These are phyloP conservation scores for Clitopilus passeckerianus DNA, from an alignment of 768 basidiomycete genomes.

Conservation along the genomic window DNA sequence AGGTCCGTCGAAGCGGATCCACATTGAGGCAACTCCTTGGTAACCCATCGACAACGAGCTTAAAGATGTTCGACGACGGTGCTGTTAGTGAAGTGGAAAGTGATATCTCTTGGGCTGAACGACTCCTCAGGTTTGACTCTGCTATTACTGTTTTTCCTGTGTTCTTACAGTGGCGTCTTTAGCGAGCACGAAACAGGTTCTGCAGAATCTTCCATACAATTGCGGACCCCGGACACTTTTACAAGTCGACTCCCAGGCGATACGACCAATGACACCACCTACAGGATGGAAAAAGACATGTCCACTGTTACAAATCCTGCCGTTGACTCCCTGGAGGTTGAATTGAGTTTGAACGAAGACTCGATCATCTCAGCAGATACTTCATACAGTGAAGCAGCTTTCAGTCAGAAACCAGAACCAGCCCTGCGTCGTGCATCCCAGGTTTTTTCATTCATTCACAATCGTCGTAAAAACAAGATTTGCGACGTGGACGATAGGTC, in stretches of 20 bases:
- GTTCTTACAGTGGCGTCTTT: neutral
- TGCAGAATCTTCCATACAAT: slow-evolving; percentile 41
- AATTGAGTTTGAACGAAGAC: slow-evolving; percentile 50
- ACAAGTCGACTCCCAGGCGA: slow-evolving; percentile 31
- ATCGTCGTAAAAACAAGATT: slow-evolving; percentile 21
- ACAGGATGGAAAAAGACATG: slow-evolving; percentile 20
- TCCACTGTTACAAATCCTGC: slow-evolving; percentile 36
- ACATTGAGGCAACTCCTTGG: slow-evolving; percentile 74
- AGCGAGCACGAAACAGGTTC: slow-evolving; percentile 43
- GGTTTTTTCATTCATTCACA: slow-evolving; percentile 68
- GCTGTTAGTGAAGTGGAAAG: slow-evolving; percentile 41
- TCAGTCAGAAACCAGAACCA: slow-evolving; percentile 32
- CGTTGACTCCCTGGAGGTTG: slow-evolving; percentile 75
- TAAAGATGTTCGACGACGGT: slow-evolving; percentile 17
- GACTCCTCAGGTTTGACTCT: slow-evolving; percentile 53
- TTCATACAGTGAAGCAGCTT: slow-evolving; percentile 32
- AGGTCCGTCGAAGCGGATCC: slow-evolving; percentile 59
- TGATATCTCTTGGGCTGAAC: slow-evolving; percentile 85
- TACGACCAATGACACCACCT: slow-evolving; percentile 20
- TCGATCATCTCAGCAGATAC: slow-evolving; percentile 24
- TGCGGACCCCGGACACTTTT: slow-evolving; percentile 47
- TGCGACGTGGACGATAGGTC: neutral
- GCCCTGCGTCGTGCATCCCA: slow-evolving; percentile 52
- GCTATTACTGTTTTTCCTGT: neutral
- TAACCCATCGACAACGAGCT: slow-evolving; percentile 31